A percentile compares a stretch with the other conserved stretches of the same genome.
Evolutionary conservation across 208 protist species (phyloP).

Genomic region (Wallacemonas sp.): DNA sequence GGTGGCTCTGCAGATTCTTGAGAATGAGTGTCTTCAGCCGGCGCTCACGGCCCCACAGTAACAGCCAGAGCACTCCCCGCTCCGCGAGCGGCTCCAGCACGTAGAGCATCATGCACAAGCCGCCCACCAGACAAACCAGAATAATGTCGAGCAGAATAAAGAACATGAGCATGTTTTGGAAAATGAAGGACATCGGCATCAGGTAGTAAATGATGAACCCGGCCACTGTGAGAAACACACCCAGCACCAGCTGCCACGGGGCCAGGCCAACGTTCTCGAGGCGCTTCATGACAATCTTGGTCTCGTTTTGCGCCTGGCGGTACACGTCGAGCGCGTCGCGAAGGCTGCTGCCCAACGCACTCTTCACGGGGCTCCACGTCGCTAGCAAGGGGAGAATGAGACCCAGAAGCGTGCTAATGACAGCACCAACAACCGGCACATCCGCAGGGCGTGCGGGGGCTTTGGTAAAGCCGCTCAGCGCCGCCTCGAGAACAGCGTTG

Average conservation of each 20-base stretch:
- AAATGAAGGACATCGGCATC: conserved; percentile 92
- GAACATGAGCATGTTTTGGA: conserved; percentile 85
- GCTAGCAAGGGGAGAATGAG: conserved; percentile 85
- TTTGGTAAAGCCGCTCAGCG: conserved; percentile 64
- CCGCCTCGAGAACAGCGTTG: conserved; percentile 65
- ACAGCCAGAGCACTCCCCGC: conserved; percentile 46
- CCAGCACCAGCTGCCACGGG: conserved; percentile 69
- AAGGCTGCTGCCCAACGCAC: conserved; percentile 80
- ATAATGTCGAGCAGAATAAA: conserved; percentile 90
- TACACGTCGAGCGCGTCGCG: conserved; percentile 94
- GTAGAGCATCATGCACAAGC: conserved; percentile 86
- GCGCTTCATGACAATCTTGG: conserved; percentile 81
- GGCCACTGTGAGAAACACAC: conserved; percentile 68
- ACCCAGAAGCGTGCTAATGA: conserved; percentile 70
- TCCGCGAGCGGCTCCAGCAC: conserved; percentile 79
- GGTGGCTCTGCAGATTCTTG: conserved; percentile 92
- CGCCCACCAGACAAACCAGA: conserved; percentile 91
- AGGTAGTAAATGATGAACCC: conserved; percentile 96
- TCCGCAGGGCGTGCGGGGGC: conserved; percentile 16
- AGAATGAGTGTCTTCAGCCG: conserved; percentile 73
- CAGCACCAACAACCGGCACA: conserved; percentile 28
- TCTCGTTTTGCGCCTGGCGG: conserved; percentile 88
- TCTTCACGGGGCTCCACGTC: conserved; percentile 75
- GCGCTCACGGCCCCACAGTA: conserved; percentile 88
- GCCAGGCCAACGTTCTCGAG: conserved; percentile 90